Evolutionary conservation across 345 rosid genomes (phyloP), one percentile per base, ranked within the genome.

Genomic region (Lepidium didymum): DNA sequence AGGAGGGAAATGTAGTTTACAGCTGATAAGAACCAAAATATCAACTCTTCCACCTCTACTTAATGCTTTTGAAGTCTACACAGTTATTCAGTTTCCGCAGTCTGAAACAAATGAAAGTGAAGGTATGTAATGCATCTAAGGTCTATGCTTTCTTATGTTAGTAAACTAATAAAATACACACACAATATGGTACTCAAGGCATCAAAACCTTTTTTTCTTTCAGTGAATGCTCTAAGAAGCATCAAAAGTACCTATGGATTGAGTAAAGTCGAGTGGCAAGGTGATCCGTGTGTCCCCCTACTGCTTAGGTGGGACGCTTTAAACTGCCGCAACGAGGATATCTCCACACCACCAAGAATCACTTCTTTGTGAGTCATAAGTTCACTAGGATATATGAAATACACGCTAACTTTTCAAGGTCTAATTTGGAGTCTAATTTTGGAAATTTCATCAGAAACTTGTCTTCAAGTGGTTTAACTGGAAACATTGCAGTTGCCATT

Each of bases 221-320:
- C 1, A 87, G 87, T 72, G 68, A 75, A 73, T 27, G 82, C 87
- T 0, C 78, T 80, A 12, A 67, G 1, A 2, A 67, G n/a, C 4
- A 79, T 80, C 8, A 75, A 77, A n/a, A n/a, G n/a, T n/a, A n/a
- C n/a, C n/a, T n/a, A n/a, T n/a, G n/a, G 69, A 18, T 46, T 83
- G 52, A 72, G 35, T 10, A 70, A 37, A 60, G 70, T 57, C 31
- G 23, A 45, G 14, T 86, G 86, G 90, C 82, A 86, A 69, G 91
- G 87, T 57, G 91, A 86, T 74, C 87, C 87, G 38, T 82, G 88
- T 21, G 47, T 68, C 2, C 91, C 86, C 4, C 6, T 27, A 27
- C 10, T 25, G 18, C 77, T 64, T 45, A 5, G 9, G 43, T 80
- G 87, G 87, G 75, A 75, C 1, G 85, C 85, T 45, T 61, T 86